A percentile compares a stretch with the other conserved stretches of the same genome.
phyloP scores from a whole-genome alignment of 208 protist genomes.

The Crithidia thermophila region DNA sequence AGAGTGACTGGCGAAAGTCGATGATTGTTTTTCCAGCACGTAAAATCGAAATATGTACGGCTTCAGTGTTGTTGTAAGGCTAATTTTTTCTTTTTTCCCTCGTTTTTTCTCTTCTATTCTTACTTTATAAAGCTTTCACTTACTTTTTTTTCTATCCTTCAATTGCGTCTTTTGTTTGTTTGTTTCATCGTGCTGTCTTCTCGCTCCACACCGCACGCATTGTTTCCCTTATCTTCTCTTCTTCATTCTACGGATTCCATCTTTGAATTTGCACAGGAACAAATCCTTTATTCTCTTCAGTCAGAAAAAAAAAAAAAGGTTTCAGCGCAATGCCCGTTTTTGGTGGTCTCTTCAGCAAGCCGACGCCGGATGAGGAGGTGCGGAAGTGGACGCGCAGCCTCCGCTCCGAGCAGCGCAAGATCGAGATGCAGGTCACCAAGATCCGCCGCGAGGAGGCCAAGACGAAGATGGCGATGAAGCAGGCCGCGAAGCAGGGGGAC shows the following conservation, averaged over 20 bases:
- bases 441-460: slow-evolving; percentile 89
- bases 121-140: slow-evolving; percentile 7
- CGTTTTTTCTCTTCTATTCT: slow-evolving; percentile 1
- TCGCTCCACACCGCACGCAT: neutral
- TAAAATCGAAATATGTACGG: no score
- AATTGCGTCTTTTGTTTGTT: neutral
- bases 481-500: slow-evolving; percentile 82
- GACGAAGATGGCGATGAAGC: slow-evolving; percentile 78
- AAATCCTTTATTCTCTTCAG: no score
- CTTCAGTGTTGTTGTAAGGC: no score
- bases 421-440: slow-evolving; percentile 81
- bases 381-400: slow-evolving; percentile 78
- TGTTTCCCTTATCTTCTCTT: neutral
- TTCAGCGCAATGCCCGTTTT: slow-evolving; percentile 43
- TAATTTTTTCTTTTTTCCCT: slow-evolving; percentile 2
- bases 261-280: neutral
- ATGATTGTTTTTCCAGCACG: no score
- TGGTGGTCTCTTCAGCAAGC: slow-evolving; percentile 58
- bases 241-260: neutral
- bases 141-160: slow-evolving; percentile 12
- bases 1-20: no score
- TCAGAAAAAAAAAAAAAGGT: neutral
- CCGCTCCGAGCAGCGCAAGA: slow-evolving; percentile 77
- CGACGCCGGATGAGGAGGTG: slow-evolving; percentile 75
- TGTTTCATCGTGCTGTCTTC: neutral